A percentile compares a stretch with the other conserved stretches of the same genome.
Evolutionary conservation across 2,329 filamentous ascomycete species (phyloP).

Genomic region (Tolypocladium endophyticum): DNA sequence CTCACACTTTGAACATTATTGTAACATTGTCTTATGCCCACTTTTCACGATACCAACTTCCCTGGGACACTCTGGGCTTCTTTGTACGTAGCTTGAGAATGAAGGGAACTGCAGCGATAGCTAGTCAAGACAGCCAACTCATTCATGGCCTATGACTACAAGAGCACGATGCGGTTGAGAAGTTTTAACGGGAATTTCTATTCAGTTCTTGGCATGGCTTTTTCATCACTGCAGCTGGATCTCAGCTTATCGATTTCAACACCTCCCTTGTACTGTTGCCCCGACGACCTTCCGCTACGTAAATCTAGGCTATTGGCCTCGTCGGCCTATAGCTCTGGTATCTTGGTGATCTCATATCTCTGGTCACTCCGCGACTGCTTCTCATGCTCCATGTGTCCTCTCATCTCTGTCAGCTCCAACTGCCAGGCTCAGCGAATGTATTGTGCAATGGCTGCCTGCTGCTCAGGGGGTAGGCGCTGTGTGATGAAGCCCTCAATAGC

Average conservation of each 20-base stretch:
- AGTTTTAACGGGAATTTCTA: background rate
- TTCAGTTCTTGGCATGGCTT: background rate
- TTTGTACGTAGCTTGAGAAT: background rate
- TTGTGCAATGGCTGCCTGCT: slow-evolving; percentile 38
- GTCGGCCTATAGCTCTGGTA: background rate
- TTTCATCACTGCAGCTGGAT: background rate
- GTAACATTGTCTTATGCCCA: background rate
- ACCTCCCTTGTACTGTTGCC: background rate
- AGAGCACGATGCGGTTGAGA: background rate
- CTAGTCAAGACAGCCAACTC: background rate
- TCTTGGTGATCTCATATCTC: background rate
- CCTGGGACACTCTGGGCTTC: background rate
- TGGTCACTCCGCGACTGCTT: too few relatives aligned
- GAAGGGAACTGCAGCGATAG: background rate
- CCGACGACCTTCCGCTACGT: background rate
- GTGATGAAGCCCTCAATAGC: slow-evolving; percentile 61
- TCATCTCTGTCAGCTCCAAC: background rate
- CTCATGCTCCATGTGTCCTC: too few relatives aligned
- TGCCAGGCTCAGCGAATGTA: slow-evolving; percentile 31
- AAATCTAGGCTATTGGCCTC: background rate
- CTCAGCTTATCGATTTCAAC: background rate
- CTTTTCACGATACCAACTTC: background rate
- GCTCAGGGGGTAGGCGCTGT: slow-evolving; percentile 57
- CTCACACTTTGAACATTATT: background rate
- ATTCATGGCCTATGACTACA: background rate